These are phyloP conservation scores for Monilinia polystroma DNA, from an alignment of 2,329 filamentous ascomycete genomes.

Conservation along the genomic window DNA sequence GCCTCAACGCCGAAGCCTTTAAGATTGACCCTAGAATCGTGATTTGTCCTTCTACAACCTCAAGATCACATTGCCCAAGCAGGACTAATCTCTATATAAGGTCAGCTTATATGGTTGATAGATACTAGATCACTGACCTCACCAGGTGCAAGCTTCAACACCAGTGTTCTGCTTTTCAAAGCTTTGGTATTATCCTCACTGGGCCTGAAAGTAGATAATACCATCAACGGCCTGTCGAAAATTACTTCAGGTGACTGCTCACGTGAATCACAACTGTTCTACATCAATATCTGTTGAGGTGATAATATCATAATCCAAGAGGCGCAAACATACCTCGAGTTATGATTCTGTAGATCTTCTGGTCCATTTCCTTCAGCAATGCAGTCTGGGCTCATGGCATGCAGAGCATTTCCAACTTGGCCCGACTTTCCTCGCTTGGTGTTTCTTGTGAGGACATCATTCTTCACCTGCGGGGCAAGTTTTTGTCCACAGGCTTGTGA, in stretches of 20 bases:
- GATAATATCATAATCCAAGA: not conserved
- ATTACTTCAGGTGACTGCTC: constrained; percentile 29
- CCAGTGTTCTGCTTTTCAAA: constrained; percentile 43
- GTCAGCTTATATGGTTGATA: constrained; percentile 25
- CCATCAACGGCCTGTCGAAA: constrained; percentile 41
- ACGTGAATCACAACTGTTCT: constrained; percentile 33
- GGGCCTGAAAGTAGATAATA: constrained; percentile 47
- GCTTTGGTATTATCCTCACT: constrained; percentile 47
- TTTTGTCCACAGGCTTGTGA: not conserved
- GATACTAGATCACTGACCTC: constrained; percentile 46
- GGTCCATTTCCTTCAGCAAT: not conserved
- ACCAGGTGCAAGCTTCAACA: constrained; percentile 48
- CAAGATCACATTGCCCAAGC: constrained; percentile 67
- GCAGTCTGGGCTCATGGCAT: constrained; percentile 3
- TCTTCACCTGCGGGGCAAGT: not conserved
- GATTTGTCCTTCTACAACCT: constrained; percentile 59
- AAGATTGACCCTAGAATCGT: constrained; percentile 66
- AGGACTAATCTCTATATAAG: constrained; percentile 56
- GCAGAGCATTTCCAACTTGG: not conserved
- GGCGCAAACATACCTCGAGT: constrained; percentile 13
- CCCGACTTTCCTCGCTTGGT: not conserved
- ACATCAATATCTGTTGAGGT: constrained; percentile 29
- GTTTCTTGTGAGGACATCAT: not conserved
- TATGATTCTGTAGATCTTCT: not conserved
- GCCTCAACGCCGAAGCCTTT: constrained; percentile 46